Percentiles rank a stretch among this genome's conserved stretches.
Evolutionary conservation across 768 basidiomycete species (phyloP).

Genomic region (Pleurotus salmoneostramineus): DNA sequence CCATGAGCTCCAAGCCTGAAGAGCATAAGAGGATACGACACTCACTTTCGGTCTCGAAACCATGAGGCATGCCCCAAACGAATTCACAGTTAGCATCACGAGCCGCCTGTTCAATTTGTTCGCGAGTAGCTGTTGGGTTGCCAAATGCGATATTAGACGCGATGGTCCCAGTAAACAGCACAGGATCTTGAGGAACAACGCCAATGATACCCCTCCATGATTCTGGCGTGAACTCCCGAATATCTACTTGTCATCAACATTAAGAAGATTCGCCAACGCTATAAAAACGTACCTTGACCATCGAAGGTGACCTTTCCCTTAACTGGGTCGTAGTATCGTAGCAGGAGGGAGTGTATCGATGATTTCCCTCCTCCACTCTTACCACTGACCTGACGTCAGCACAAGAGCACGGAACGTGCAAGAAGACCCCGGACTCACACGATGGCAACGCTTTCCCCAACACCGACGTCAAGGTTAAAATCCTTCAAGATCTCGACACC

Average conservation of each 20-base stretch:
- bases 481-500: constrained; percentile 80
- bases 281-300: constrained; percentile 40
- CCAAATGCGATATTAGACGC: constrained; percentile 95
- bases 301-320: constrained; percentile 80
- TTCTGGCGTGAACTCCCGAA: constrained; percentile 77
- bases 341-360: constrained; percentile 80
- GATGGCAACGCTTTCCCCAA: constrained; percentile 87
- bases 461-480: constrained; percentile 73
- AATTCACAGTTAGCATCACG: constrained; percentile 94
- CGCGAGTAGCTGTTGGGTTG: constrained; percentile 64
- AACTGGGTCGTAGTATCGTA: constrained; percentile 89
- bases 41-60: constrained; percentile 91
- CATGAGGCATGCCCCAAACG: constrained; percentile 90
- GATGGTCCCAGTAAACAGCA: constrained; percentile 89
- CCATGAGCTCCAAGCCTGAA: neutral
- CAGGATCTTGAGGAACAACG: constrained; percentile 93
- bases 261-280: neutral
- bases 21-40: neutral
- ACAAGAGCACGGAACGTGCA: neutral
- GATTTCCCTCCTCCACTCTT: constrained; percentile 94
- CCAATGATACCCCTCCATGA: constrained; percentile 90
- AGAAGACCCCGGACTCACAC: constrained; percentile 56
- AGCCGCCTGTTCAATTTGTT: constrained; percentile 85
- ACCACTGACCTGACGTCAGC: constrained; percentile 47
- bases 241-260: constrained; percentile 46